Conservation (phyloP, 306 rosid genomes). For the barrel medic (Medicago truncatula) region MtrunA17r5.0-ANR NC_053049.1:44061001-44061500, state of each 20-base stretch:
- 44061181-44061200: background rate
- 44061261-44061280: background rate
- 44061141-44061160: slow-evolving; percentile 51
- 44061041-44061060: slow-evolving; percentile 67
- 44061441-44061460: no score
- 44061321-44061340: slow-evolving; percentile 14
- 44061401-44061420: no score
- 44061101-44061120: slow-evolving; percentile 54
- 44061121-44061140: slow-evolving; percentile 69
- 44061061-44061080: slow-evolving; percentile 75
- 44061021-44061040: slow-evolving; percentile 24
- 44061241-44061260: slow-evolving; percentile 19
- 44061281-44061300: slow-evolving; percentile 13
- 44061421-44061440: no score
- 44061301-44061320: background rate
- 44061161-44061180: slow-evolving; percentile 25
- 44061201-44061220: slow-evolving; percentile 1
- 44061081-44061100: slow-evolving; percentile 59
- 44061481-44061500: slow-evolving; percentile 24
- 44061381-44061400: no score
- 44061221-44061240: slow-evolving; percentile 24
- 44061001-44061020: slow-evolving; percentile 16
- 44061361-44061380: no score
- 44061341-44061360: background rate
- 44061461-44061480: background rate